Percentiles rank a stretch among this genome's conserved stretches.
These are phyloP conservation scores for Haplographium delicatum DNA, from an alignment of 495 filamentous ascomycete species.

Conservation along the genomic window DNA sequence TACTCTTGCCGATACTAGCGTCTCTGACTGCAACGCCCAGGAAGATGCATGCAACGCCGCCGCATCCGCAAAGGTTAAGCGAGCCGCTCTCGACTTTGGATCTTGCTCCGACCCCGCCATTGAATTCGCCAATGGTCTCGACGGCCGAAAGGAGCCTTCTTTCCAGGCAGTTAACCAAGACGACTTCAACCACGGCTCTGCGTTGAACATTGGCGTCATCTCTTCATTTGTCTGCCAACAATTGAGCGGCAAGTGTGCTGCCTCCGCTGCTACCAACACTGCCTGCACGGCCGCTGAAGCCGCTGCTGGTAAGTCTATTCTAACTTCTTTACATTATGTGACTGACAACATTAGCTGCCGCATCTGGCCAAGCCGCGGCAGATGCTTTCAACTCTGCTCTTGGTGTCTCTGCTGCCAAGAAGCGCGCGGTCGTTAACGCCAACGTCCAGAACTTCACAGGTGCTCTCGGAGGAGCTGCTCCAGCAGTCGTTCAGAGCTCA, in stretches of 20 bases:
- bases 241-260: conserved; percentile 47
- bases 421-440: background rate
- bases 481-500: conserved; percentile 41
- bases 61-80: conserved; percentile 18
- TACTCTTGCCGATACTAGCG: conserved; percentile 27
- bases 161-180: conserved; percentile 44
- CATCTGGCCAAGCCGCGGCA: conserved; percentile 49
- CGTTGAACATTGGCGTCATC: conserved; percentile 50
- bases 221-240: conserved; percentile 51
- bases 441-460: conserved; percentile 55
- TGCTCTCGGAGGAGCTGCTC: conserved; percentile 44
- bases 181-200: conserved; percentile 56
- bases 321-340: background rate
- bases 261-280: conserved; percentile 37
- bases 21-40: conserved; percentile 45
- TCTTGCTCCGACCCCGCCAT: conserved; percentile 50
- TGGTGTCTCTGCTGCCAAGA: conserved; percentile 10
- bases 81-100: conserved; percentile 36
- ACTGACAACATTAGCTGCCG: conserved; percentile 22
- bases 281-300: conserved; percentile 41
- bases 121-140: conserved; percentile 46
- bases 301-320: conserved; percentile 28
- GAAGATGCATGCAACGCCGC: conserved; percentile 38
- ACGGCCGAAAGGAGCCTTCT: conserved; percentile 45
- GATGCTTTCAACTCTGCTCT: conserved; percentile 48